phyloP scores from a whole-genome alignment of 768 basidiomycete genomes.

The Leccinellum rugosiceps region DNA sequence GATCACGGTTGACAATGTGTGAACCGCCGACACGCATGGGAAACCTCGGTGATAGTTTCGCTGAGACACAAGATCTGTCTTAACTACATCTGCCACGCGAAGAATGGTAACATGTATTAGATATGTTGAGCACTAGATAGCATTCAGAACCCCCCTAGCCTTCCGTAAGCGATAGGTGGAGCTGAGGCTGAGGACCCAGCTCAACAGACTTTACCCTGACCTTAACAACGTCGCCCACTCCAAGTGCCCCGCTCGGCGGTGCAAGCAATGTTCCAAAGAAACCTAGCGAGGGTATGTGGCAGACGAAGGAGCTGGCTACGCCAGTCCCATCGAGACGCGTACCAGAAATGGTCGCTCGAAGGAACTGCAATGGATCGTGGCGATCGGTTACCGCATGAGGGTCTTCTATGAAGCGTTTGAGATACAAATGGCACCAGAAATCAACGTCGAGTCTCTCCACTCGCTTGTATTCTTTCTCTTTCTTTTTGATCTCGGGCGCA shows the following conservation, averaged over 20 bases:
- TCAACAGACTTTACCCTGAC: slow-evolving; percentile 28
- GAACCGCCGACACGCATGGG: no score
- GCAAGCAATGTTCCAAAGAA: slow-evolving; percentile 15
- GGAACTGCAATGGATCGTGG: slow-evolving; percentile 26
- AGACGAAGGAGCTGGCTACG: slow-evolving; percentile 11
- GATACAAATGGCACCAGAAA: slow-evolving; percentile 41
- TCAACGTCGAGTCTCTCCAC: slow-evolving; percentile 31
- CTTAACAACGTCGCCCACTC: slow-evolving; percentile 26
- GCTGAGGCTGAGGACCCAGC: slow-evolving; percentile 28
- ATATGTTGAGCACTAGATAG: neutral
- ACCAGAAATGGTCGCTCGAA: slow-evolving; percentile 27
- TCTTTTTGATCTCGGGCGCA: slow-evolving; percentile 34
- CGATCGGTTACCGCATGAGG: slow-evolving; percentile 15
- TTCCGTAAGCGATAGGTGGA: slow-evolving; percentile 18
- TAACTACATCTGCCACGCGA: neutral
- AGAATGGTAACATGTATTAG: neutral
- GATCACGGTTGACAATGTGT: no score
- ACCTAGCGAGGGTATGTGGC: slow-evolving; percentile 28
- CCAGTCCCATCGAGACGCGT: slow-evolving; percentile 15
- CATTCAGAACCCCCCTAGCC: neutral
- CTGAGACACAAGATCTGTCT: neutral
- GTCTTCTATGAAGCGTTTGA: slow-evolving; percentile 37
- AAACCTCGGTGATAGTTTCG: no score
- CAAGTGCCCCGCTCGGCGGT: slow-evolving; percentile 7
- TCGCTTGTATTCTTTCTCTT: slow-evolving; percentile 35